A percentile compares a stretch with the other conserved stretches of the same genome.
phyloP scores from a whole-genome alignment of 1,139 yeast genomes.

The Zygosaccharomyces pseudobailii region DNA sequence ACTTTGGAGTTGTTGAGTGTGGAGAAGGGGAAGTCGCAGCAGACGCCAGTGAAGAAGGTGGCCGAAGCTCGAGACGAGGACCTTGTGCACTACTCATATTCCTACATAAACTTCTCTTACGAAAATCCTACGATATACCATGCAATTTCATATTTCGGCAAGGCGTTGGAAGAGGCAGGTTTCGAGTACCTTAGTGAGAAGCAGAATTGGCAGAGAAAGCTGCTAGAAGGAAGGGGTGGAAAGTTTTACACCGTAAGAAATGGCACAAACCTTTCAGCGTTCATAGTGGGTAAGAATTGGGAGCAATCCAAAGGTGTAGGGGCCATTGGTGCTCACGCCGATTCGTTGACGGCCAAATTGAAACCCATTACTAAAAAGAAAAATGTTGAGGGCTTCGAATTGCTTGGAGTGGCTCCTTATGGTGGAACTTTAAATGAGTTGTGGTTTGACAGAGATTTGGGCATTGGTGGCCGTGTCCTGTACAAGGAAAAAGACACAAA shows the following conservation, averaged over 20 bases:
- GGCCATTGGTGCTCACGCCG: slow-evolving; percentile 56
- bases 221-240: slow-evolving; percentile 32
- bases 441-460: slow-evolving; percentile 68
- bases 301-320: slow-evolving; percentile 52
- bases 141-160: slow-evolving; percentile 45
- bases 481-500: slow-evolving; percentile 37
- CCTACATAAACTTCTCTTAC: slow-evolving; percentile 56
- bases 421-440: slow-evolving; percentile 51
- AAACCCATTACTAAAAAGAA: slow-evolving; percentile 51
- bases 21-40: slow-evolving; percentile 10
- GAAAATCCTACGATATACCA: slow-evolving; percentile 61
- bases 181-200: slow-evolving; percentile 52
- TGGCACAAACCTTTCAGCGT: slow-evolving; percentile 54
- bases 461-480: slow-evolving; percentile 58
- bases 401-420: slow-evolving; percentile 64
- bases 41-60: not conserved
- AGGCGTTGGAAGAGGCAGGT: slow-evolving; percentile 45
- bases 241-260: slow-evolving; percentile 53
- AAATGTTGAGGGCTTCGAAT: slow-evolving; percentile 53
- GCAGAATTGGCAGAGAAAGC: slow-evolving; percentile 40
- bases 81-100: slow-evolving; percentile 41
- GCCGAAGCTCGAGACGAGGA: slow-evolving; percentile 11
- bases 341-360: slow-evolving; percentile 52
- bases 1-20: slow-evolving; percentile 24
- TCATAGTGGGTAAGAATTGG: slow-evolving; percentile 56